phyloP scores from a whole-genome alignment of 495 filamentous ascomycete species.

The Penicillium robsamsonii region DNA sequence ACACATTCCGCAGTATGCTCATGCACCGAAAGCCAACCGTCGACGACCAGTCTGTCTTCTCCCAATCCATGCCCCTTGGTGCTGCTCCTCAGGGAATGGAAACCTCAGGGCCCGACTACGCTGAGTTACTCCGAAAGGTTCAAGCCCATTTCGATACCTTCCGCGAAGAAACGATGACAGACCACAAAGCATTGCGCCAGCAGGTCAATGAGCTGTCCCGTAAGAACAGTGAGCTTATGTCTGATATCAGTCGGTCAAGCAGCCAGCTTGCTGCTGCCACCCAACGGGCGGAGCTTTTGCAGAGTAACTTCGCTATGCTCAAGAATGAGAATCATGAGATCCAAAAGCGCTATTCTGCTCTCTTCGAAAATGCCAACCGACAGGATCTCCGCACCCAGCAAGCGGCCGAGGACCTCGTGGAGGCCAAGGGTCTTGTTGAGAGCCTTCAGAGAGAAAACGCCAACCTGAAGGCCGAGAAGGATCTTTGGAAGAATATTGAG shows the following conservation, averaged over 20 bases:
- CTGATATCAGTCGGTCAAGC: slow-evolving; percentile 69
- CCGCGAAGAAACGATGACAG: slow-evolving; percentile 75
- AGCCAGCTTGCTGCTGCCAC: slow-evolving; percentile 78
- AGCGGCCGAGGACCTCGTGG: slow-evolving; percentile 88
- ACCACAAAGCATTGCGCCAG: slow-evolving; percentile 76
- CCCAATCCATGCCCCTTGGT: slow-evolving; percentile 56
- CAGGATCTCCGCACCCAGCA: slow-evolving; percentile 89
- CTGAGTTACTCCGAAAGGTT: slow-evolving; percentile 72
- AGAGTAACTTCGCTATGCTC: slow-evolving; percentile 77
- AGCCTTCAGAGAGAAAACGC: slow-evolving; percentile 87
- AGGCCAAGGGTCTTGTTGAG: slow-evolving; percentile 75
- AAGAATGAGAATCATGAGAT: slow-evolving; percentile 82
- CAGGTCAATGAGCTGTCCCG: slow-evolving; percentile 78
- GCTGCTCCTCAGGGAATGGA: slow-evolving; percentile 41
- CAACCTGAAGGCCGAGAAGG: slow-evolving; percentile 90
- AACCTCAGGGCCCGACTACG: slow-evolving; percentile 58
- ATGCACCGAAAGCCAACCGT: slow-evolving; percentile 66
- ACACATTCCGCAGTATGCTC: slow-evolving; percentile 95
- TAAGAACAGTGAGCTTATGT: slow-evolving; percentile 78
- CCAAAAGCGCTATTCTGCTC: slow-evolving; percentile 69
- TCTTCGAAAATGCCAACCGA: slow-evolving; percentile 80
- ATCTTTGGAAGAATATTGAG: slow-evolving; percentile 87
- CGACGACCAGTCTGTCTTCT: slow-evolving; percentile 63
- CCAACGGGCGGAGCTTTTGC: slow-evolving; percentile 86
- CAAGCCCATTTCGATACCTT: slow-evolving; percentile 89